Percentiles rank a stretch among this genome's conserved stretches.
Conservation (phyloP, 2,329 filamentous ascomycete genomes). For the Phialophora macrospora region DNA sequence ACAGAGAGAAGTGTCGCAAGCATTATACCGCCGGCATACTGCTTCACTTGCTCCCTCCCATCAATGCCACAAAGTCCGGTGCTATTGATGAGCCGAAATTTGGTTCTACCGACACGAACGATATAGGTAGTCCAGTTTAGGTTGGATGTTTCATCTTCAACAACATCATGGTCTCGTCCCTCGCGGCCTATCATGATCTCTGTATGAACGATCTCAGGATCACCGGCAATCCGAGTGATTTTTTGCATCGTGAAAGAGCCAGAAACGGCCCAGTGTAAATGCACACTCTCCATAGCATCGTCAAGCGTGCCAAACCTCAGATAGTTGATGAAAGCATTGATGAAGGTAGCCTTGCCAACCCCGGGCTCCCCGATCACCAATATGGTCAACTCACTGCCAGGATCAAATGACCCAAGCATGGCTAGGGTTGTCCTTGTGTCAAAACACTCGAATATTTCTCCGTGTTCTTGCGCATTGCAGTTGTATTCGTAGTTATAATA, state of each 20-base stretch:
- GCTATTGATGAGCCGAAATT: constrained; percentile 51
- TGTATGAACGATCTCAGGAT: constrained; percentile 40
- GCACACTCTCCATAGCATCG: constrained; percentile 44
- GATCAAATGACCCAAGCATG: constrained; percentile 39
- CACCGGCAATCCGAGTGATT: constrained; percentile 39
- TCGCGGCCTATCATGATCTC: constrained; percentile 43
- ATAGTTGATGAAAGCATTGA: constrained; percentile 58
- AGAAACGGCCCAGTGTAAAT: constrained; percentile 48
- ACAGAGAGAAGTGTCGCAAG: constrained; percentile 45
- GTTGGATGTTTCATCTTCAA: constrained; percentile 43
- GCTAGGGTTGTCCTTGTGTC: constrained; percentile 31
- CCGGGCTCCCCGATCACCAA: constrained; percentile 56
- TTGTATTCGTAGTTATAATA: constrained; percentile 43
- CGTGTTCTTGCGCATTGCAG: constrained; percentile 42
- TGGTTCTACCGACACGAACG: constrained; percentile 40
- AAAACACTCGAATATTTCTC: constrained; percentile 35
- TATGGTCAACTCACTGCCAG: constrained; percentile 48
- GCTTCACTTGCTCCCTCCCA: constrained; percentile 46
- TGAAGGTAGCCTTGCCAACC: constrained; percentile 57
- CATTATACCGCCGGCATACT: constrained; percentile 49
- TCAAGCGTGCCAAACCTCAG: constrained; percentile 46
- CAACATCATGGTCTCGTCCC: constrained; percentile 41
- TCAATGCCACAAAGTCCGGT: constrained; percentile 52
- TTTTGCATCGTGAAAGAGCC: constrained; percentile 48
- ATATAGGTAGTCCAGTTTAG: constrained; percentile 46